A percentile compares a stretch with the other conserved stretches of the same genome.
phyloP scores from a whole-genome alignment of 805 yeast species.

The Candida nemodendra region DNA sequence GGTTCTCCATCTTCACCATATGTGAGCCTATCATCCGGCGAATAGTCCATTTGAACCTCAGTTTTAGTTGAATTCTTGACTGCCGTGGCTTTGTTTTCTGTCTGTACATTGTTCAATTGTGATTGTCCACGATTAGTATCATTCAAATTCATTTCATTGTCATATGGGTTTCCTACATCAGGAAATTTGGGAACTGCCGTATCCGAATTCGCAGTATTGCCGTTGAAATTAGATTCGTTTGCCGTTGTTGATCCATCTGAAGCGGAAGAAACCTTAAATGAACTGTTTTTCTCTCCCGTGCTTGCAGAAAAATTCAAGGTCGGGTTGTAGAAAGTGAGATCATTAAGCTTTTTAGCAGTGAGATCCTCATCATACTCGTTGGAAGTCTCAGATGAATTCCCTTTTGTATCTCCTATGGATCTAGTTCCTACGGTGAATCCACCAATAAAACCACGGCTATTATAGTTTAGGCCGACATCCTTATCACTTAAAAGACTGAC shows the following conservation, averaged over 20 bases:
- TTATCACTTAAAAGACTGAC: conserved; percentile 12
- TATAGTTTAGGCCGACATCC: conserved; percentile 13
- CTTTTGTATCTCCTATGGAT: conserved; percentile 8
- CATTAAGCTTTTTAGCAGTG: conserved; percentile 8
- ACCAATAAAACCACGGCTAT: conserved; percentile 8
- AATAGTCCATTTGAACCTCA: conserved; percentile 2
- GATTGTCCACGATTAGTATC: conserved; percentile 1
- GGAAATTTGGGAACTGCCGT: conserved; percentile 13
- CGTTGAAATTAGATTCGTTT: not conserved
- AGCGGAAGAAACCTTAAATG: conserved; percentile 1
- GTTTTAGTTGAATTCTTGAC: conserved; percentile 1
- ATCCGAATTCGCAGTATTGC: conserved; percentile 3
- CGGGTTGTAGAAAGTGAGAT: conserved; percentile 6
- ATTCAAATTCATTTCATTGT: conserved; percentile 3
- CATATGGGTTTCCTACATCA: conserved; percentile 17
- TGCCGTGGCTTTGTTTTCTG: not conserved
- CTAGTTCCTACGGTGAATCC: conserved; percentile 9
- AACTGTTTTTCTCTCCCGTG: conserved; percentile 3
- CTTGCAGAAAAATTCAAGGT: conserved; percentile 7
- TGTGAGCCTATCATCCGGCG: conserved; percentile 15
- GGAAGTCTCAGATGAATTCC: conserved; percentile 2
- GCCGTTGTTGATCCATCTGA: conserved; percentile 6
- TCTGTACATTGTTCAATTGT: not conserved
- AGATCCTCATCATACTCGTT: conserved; percentile 5
- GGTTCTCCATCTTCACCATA: conserved; percentile 5